Evolutionary conservation across 176 grass and related monocot species (phyloP).

Genomic region (barley (Hordeum vulgare)): MorexV3_pseudomolecules_assembly NC_058524.1:49971928-49972427

Average conservation of each 20-base stretch:
- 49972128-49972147: constrained; percentile 47
- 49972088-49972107: constrained; percentile 46
- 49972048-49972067: constrained; percentile 46
- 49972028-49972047: neutral
- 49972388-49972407: constrained; percentile 74
- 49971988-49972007: neutral
- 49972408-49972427: constrained; percentile 63
- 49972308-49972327: constrained; percentile 85
- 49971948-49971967: neutral
- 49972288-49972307: constrained; percentile 22
- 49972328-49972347: constrained; percentile 70
- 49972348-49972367: constrained; percentile 56
- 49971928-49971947: neutral
- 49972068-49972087: constrained; percentile 46
- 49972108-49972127: constrained; percentile 55
- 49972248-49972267: constrained; percentile 33
- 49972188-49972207: constrained; percentile 61
- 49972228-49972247: constrained; percentile 51
- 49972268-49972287: neutral
- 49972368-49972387: constrained; percentile 61
- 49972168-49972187: constrained; percentile 84
- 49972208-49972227: constrained; percentile 54
- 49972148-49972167: constrained; percentile 68
- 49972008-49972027: neutral
- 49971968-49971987: neutral